These are phyloP conservation scores for Urochloa ruziziensis DNA, from an alignment of 176 grass and related monocot species.

Conservation along the genomic window DNA sequence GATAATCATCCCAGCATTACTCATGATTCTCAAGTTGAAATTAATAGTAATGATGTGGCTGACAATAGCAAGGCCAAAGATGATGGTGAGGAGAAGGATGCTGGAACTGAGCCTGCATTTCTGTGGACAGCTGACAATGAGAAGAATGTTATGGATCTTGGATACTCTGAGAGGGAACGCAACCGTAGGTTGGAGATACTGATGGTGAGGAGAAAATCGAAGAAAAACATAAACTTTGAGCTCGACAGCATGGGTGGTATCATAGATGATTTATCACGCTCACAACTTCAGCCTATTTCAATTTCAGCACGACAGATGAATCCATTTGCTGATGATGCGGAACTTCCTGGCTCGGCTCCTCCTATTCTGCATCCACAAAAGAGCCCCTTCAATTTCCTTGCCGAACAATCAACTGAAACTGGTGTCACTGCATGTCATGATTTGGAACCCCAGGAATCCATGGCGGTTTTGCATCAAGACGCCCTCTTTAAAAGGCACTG, in stretches of 20 bases:
- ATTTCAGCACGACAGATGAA: slow-evolving; percentile 44
- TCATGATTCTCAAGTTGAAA: slow-evolving; percentile 25
- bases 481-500: slow-evolving; percentile 59
- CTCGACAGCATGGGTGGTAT: neutral
- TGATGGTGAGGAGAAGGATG: slow-evolving; percentile 44
- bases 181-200: slow-evolving; percentile 64
- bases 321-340: slow-evolving; percentile 48
- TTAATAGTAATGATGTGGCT: slow-evolving; percentile 27
- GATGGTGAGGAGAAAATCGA: slow-evolving; percentile 70
- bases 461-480: slow-evolving; percentile 27
- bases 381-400: slow-evolving; percentile 57
- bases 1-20: slow-evolving; percentile 23
- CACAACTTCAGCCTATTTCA: slow-evolving; percentile 48
- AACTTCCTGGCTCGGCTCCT: slow-evolving; percentile 78
- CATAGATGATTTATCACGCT: slow-evolving; percentile 33
- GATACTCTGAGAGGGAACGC: slow-evolving; percentile 78
- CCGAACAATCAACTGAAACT: slow-evolving; percentile 38
- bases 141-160: slow-evolving; percentile 83
- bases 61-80: slow-evolving; percentile 44
- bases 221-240: slow-evolving; percentile 67
- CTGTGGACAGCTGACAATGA: slow-evolving; percentile 65
- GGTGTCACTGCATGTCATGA: slow-evolving; percentile 15
- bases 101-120: slow-evolving; percentile 32
- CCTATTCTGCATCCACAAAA: slow-evolving; percentile 47
- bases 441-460: slow-evolving; percentile 16